Evolutionary conservation across 2,329 filamentous ascomycete species (phyloP).

Genomic region (Aspergillus sp.): DNA sequence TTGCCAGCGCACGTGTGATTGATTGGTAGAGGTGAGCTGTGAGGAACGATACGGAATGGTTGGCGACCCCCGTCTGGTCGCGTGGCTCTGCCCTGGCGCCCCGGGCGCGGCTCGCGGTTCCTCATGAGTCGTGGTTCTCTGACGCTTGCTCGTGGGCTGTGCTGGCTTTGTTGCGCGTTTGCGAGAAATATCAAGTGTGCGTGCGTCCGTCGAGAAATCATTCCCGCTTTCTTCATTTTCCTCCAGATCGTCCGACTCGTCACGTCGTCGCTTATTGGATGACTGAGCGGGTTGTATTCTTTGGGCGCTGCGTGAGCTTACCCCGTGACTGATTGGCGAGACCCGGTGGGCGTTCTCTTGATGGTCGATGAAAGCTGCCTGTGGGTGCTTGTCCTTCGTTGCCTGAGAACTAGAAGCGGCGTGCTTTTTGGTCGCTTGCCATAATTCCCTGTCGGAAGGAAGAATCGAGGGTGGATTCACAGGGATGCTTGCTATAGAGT

Average conservation of each 20-base stretch:
- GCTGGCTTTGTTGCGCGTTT: conserved; percentile 36
- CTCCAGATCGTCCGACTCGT: conserved; percentile 13
- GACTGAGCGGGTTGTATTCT: neutral
- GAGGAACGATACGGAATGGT: neutral
- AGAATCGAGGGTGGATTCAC: neutral
- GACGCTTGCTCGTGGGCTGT: conserved; percentile 9
- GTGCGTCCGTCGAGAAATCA: conserved; percentile 44
- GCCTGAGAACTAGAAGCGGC: neutral
- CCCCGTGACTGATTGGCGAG: conserved; percentile 36
- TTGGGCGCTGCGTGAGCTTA: conserved; percentile 3
- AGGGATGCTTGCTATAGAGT: neutral
- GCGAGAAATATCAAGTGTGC: conserved; percentile 30
- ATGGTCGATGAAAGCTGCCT: conserved; percentile 35
- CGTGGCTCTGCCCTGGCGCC: conserved; percentile 4
- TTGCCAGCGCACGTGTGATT: conserved; percentile 31
- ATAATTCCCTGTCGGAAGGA: conserved; percentile 6
- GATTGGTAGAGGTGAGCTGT: neutral
- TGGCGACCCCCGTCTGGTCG: neutral
- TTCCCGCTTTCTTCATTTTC: conserved; percentile 40
- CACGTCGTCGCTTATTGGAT: conserved; percentile 18
- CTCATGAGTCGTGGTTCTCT: neutral
- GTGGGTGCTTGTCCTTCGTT: neutral
- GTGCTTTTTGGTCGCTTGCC: conserved; percentile 4
- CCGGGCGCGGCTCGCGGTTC: conserved; percentile 5
- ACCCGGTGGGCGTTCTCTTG: conserved; percentile 34